phyloP scores from a whole-genome alignment of 148 eudicot species.

The Nepenthes mirabilis region DNA sequence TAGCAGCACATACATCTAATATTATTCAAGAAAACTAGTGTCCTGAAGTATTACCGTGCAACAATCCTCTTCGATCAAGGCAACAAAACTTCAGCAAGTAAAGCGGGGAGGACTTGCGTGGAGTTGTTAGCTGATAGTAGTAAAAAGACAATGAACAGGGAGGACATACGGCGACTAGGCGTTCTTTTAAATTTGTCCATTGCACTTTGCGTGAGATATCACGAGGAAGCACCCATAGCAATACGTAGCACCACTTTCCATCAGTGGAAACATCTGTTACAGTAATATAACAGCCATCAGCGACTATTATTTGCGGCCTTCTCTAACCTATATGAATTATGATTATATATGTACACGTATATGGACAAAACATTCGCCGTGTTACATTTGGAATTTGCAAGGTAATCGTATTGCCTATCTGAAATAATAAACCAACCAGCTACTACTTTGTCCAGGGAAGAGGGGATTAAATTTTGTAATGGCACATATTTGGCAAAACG shows the following conservation, averaged over 20 bases:
- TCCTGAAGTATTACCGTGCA: conserved; percentile 38
- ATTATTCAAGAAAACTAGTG: not conserved
- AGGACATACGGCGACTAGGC: conserved; percentile 57
- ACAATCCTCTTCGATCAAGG: conserved; percentile 54
- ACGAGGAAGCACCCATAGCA: conserved; percentile 64
- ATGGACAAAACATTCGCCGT: too few species aligned
- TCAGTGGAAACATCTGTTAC: conserved; percentile 60
- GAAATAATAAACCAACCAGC: too few species aligned
- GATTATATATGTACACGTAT: too few species aligned
- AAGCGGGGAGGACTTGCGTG: conserved; percentile 30
- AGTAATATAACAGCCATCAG: conserved; percentile 2
- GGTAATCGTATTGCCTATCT: too few species aligned
- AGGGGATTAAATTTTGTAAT: too few species aligned
- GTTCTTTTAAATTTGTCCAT: conserved; percentile 58
- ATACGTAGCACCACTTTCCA: conserved; percentile 76
- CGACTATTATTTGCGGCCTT: too few species aligned
- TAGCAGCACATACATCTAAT: not conserved
- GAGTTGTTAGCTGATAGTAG: conserved; percentile 29
- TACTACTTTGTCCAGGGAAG: too few species aligned
- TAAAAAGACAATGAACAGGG: conserved; percentile 42
- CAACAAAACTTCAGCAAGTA: conserved; percentile 54
- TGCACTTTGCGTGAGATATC: conserved; percentile 25
- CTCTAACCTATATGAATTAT: too few species aligned
- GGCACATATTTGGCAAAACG: too few species aligned
- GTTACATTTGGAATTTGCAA: too few species aligned